Base-by-base conservation (phyloP, 2,329 filamentous ascomycete genomes). In the Diplodia scrobiculata region DNA sequence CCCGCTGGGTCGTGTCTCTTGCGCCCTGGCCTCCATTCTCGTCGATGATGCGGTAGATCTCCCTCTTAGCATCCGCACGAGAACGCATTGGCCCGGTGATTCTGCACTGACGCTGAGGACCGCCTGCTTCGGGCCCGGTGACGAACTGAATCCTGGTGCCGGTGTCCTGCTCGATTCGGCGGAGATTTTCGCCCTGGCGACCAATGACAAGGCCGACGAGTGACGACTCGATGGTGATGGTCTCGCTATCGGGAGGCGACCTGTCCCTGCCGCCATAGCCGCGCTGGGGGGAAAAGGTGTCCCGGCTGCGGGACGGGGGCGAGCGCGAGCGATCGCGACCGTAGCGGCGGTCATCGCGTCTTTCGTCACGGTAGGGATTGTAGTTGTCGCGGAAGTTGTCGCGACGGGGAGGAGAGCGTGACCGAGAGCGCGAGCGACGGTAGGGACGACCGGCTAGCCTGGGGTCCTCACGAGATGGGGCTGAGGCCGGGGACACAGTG, bases 151-250 rank as follows among this genome's bases (percentile, higher is more conserved):
- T 92, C 67, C 92, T 85, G 71, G 92, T 93, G 64, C 87, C 87
- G 55, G 89, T 92, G 72, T 96, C 91, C 53, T 86, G 83, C 78
- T 97, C 93, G 70, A 97, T 91, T 67, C 91, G 88, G 70, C 91
- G 85, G 51, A 97, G 81, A 72, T 96, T 97, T 79, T 97, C 93
- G 70, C 92, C 92, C 74, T 93, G 90, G 68, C 92, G 87, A 63
- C 92, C 92, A 74, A 97, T 97, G 73, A 97, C 96, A 38, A 97
- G 83, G 50, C 92, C 92, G 62, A 97, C 92, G 55, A 96, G 84
- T 72, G 88, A 91, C 25, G 91, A 92, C 75, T 96, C 92, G 73
- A 97, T 92, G 72, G 90, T 86, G 70, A 97, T 92, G 27, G 89
- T 90, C 79, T 97, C 92, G 27, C 86, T 85, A 72, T 89, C 90